Evolutionary conservation across 352 stramenopile species (phyloP).

Genomic region (Pythium apleroticum): DNA sequence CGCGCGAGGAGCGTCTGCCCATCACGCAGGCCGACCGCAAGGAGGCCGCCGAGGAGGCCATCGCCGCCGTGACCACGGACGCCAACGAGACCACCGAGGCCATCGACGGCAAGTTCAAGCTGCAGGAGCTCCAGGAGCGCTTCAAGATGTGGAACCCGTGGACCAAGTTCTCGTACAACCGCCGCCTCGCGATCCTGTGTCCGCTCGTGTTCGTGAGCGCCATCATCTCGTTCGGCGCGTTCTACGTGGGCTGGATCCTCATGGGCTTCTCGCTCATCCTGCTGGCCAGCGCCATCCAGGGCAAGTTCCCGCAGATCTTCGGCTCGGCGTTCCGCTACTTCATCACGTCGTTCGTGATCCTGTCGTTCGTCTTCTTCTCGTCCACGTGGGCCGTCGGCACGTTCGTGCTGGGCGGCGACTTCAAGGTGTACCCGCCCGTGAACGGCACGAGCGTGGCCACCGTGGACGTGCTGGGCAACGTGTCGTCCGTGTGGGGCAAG

Average conservation of each 20-base stretch:
- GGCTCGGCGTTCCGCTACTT: conserved; percentile 85
- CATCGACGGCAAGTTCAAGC: conserved; percentile 56
- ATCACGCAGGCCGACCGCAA: conserved; percentile 23
- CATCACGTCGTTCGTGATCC: conserved; percentile 79
- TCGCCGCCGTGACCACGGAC: conserved; percentile 28
- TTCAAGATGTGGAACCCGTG: conserved; percentile 70
- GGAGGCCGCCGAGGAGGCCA: conserved; percentile 30
- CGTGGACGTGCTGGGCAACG: conserved; percentile 46
- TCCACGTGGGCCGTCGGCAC: conserved; percentile 85
- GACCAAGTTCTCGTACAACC: conserved; percentile 74
- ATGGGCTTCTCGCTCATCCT: conserved; percentile 85
- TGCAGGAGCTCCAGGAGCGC: conserved; percentile 43
- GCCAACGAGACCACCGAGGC: conserved; percentile 63
- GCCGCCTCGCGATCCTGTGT: conserved; percentile 61
- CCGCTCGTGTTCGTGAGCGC: conserved; percentile 72
- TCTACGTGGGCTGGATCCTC: conserved; percentile 78
- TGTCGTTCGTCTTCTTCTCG: conserved; percentile 88
- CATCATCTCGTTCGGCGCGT: conserved; percentile 80
- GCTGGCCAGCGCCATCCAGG: conserved; percentile 76
- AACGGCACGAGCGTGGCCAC: conserved; percentile 18
- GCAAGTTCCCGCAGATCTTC: conserved; percentile 85
- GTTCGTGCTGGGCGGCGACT: conserved; percentile 84
- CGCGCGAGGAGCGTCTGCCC: conserved; percentile 19
- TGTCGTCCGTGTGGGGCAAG: conserved; percentile 50
- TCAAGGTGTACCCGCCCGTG: conserved; percentile 67